phyloP scores from a whole-genome alignment of 352 stramenopile genomes.

The Phytophthora rubi region DNA sequence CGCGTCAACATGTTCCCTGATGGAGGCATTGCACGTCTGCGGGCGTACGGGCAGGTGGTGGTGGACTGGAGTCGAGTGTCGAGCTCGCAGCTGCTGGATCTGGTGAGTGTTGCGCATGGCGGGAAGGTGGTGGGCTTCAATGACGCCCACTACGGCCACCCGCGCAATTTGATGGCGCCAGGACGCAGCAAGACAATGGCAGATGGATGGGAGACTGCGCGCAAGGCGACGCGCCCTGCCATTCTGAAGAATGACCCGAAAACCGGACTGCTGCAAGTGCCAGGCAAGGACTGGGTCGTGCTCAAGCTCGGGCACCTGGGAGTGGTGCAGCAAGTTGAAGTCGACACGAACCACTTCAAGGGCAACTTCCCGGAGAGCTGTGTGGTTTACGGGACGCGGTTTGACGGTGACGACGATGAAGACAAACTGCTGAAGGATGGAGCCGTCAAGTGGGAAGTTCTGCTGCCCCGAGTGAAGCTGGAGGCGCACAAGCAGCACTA shows the following conservation, averaged over 20 bases:
- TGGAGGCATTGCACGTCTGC: slow-evolving; percentile 91
- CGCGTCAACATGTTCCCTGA: slow-evolving; percentile 95
- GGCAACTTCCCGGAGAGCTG: slow-evolving; percentile 96
- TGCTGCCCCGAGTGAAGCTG: slow-evolving; percentile 90
- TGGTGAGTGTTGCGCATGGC: slow-evolving; percentile 87
- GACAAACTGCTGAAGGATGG: slow-evolving; percentile 41
- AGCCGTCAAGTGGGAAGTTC: slow-evolving; percentile 75
- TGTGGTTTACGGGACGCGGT: slow-evolving; percentile 75
- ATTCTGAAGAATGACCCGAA: slow-evolving; percentile 59
- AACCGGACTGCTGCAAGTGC: slow-evolving; percentile 63
- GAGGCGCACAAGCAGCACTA: slow-evolving; percentile 87
- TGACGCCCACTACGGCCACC: slow-evolving; percentile 95
- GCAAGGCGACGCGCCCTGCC: slow-evolving; percentile 86
- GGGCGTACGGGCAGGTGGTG: slow-evolving; percentile 77
- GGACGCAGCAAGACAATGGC: slow-evolving; percentile 92
- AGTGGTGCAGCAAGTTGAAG: slow-evolving; percentile 71
- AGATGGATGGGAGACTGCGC: slow-evolving; percentile 94
- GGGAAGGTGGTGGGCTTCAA: slow-evolving; percentile 91
- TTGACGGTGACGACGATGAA: slow-evolving; percentile 39
- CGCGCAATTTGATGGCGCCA: slow-evolving; percentile 91
- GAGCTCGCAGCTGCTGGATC: slow-evolving; percentile 70
- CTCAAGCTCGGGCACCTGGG: slow-evolving; percentile 89
- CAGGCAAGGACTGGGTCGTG: slow-evolving; percentile 92
- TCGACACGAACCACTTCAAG: slow-evolving; percentile 96
- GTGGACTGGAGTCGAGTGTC: slow-evolving; percentile 69